phyloP scores from a whole-genome alignment of 192 early-diverging fungal genomes.

The Coemansia sp. region DNA sequence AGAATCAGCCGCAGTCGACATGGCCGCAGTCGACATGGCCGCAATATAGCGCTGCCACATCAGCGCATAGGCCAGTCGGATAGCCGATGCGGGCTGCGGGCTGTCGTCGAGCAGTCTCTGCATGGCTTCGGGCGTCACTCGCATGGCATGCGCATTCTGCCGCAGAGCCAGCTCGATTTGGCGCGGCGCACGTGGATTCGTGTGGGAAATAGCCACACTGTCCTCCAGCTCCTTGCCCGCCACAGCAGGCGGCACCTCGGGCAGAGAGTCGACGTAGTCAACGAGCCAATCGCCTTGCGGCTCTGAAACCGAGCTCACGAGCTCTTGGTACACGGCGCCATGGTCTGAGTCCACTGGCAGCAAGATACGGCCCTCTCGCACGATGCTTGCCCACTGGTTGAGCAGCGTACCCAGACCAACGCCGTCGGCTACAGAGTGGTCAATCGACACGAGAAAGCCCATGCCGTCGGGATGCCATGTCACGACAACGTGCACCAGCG shows the following conservation, averaged over 20 bases:
- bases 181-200: slow-evolving; percentile 10
- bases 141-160: slow-evolving; percentile 20
- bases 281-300: slow-evolving; percentile 27
- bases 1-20: neutral
- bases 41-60: slow-evolving; percentile 41
- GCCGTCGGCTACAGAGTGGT: slow-evolving; percentile 43
- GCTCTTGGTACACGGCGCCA: slow-evolving; percentile 11
- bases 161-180: slow-evolving; percentile 23
- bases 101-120: slow-evolving; percentile 7
- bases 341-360: slow-evolving; percentile 34
- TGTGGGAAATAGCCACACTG: slow-evolving; percentile 10
- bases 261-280: slow-evolving; percentile 15
- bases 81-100: slow-evolving; percentile 9
- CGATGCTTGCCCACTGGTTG: slow-evolving; percentile 26
- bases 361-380: neutral
- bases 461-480: slow-evolving; percentile 42
- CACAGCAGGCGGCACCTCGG: neutral
- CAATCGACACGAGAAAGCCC: slow-evolving; percentile 36
- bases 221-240: neutral
- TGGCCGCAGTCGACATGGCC: slow-evolving; percentile 8
- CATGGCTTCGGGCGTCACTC: slow-evolving; percentile 20
- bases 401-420: slow-evolving; percentile 29
- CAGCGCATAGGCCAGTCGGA: slow-evolving; percentile 40
- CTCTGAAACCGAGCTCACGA: neutral
- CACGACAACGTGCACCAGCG: slow-evolving; percentile 30